Base-by-base conservation (phyloP, 2,329 filamentous ascomycete genomes). In the Nothophoma quercina region DNA sequence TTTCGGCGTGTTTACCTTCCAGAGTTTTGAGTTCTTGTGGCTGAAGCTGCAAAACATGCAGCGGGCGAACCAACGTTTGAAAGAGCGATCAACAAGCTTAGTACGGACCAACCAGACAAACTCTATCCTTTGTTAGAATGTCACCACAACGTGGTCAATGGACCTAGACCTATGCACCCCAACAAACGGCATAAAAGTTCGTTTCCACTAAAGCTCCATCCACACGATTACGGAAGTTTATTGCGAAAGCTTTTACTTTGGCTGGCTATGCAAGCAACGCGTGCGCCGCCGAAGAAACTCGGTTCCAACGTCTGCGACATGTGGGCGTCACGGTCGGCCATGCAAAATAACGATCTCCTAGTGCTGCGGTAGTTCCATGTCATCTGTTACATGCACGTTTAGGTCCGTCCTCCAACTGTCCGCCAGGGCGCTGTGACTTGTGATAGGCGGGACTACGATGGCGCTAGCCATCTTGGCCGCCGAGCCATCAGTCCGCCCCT, bases 291-390 rank as follows among this genome's bases (percentile, higher is more conserved):
- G 21, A 32, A 16, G 12, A 3, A 19, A 23, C n/a, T 26, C 26
- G 18, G 43, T 25, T n/a, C 13, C 19, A 32, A 46, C 15, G 26
- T 40, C 25, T 16, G 35, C 16, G 23, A 46, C n/a, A 33, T 36
- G 15, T 34, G 26, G 9, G 19, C 15, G 26, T 16, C 21, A 51
- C 25, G 25, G 38, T 19, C 13, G 21, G 19, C 26, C 42, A 30
- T 41, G 36, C 42, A 42, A 51, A 52, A 47, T 52, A 47, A 47
- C 25, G 50, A 52, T 52, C 42, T 47, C 30, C 42, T 52, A 38
- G 32, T 36, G 36, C 9, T 29, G 21, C 15, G 36, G 12, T 29
- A 32, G 30, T 18, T 41, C 23, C 7, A 26, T 52, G 49, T 52
- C 49, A 42, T 30, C 32, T 42, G 35, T 23, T 16, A 25, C 36